phyloP scores from a whole-genome alignment of 345 rosid genomes.

The Chamaenerion angustifolium region DNA sequence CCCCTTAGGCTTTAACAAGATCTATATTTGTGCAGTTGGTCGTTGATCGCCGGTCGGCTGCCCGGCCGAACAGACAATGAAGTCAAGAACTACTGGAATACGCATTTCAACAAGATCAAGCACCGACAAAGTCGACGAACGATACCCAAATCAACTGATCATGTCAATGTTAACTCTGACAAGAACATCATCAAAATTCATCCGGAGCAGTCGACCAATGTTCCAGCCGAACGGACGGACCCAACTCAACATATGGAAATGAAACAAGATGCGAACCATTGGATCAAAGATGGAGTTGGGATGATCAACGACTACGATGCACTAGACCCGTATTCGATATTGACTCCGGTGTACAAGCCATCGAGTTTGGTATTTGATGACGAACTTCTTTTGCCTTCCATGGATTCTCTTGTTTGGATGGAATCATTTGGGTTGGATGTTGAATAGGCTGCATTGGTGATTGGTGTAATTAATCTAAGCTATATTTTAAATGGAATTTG shows the following conservation, averaged over 20 bases:
- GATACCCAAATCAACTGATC: background rate
- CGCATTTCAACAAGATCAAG: constrained; percentile 56
- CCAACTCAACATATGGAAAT: background rate
- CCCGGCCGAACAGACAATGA: constrained; percentile 91
- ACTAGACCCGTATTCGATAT: background rate
- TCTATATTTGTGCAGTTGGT: constrained; percentile 53
- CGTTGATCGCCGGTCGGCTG: constrained; percentile 69
- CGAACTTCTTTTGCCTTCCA: constrained; percentile 27
- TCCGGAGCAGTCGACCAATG: background rate
- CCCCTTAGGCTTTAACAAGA: too few relatives aligned
- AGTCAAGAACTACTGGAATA: constrained; percentile 88
- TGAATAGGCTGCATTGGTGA: too few relatives aligned
- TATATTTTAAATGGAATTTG: too few relatives aligned
- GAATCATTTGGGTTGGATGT: constrained; percentile 14
- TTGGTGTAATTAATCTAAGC: too few relatives aligned
- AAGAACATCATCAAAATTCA: too few relatives aligned
- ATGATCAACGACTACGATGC: background rate
- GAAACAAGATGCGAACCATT: background rate
- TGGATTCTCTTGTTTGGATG: constrained; percentile 34
- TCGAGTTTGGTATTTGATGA: constrained; percentile 19
- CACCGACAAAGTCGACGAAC: background rate
- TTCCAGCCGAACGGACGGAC: background rate
- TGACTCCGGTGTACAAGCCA: constrained; percentile 2
- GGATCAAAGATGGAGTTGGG: constrained; percentile 9
- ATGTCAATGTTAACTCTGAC: too few relatives aligned